Percentiles rank a stretch among this genome's conserved stretches.
These are phyloP conservation scores for Thielaviopsis euricoi DNA, from an alignment of 2,329 filamentous ascomycete species.

Conservation along the genomic window DNA sequence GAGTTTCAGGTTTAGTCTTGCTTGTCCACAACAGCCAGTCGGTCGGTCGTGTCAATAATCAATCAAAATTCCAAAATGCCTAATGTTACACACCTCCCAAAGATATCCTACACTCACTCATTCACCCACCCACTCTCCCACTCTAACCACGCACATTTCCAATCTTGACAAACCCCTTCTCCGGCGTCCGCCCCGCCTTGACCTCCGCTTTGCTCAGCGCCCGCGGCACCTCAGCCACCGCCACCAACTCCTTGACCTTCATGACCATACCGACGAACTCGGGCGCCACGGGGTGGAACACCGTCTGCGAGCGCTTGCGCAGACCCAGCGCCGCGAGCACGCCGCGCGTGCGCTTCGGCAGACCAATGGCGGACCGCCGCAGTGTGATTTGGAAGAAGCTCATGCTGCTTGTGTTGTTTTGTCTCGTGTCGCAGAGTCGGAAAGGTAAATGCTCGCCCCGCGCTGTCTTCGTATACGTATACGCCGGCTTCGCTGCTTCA, in stretches of 20 bases:
- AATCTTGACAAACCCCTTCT: slow-evolving; percentile 69
- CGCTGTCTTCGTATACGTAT: no score
- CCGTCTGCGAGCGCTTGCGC: slow-evolving; percentile 67
- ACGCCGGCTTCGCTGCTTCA: no score
- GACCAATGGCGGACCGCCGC: slow-evolving; percentile 74
- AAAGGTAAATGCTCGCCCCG: neutral
- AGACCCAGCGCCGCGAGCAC: slow-evolving; percentile 76
- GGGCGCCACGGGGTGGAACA: slow-evolving; percentile 72
- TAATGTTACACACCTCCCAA: slow-evolving; percentile 4
- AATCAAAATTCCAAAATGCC: neutral
- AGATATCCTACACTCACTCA: slow-evolving; percentile 18
- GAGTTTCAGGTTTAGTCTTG: neutral
- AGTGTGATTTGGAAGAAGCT: slow-evolving; percentile 83
- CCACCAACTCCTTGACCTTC: slow-evolving; percentile 82
- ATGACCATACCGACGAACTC: slow-evolving; percentile 82
- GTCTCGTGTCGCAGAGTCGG: neutral
- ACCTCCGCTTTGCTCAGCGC: slow-evolving; percentile 51
- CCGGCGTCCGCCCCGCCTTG: slow-evolving; percentile 54
- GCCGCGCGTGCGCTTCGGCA: slow-evolving; percentile 62
- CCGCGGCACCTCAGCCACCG: slow-evolving; percentile 59
- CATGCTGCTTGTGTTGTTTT: slow-evolving; percentile 29
- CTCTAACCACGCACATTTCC: slow-evolving; percentile 21
- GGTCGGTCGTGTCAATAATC: neutral
- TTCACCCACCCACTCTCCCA: slow-evolving; percentile 1
- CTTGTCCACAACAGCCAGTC: neutral